Percentiles rank a stretch among this genome's conserved stretches.
phyloP scores from a whole-genome alignment of 371 early-diverging fungal genomes.

The Rhizomucor miehei region DNA sequence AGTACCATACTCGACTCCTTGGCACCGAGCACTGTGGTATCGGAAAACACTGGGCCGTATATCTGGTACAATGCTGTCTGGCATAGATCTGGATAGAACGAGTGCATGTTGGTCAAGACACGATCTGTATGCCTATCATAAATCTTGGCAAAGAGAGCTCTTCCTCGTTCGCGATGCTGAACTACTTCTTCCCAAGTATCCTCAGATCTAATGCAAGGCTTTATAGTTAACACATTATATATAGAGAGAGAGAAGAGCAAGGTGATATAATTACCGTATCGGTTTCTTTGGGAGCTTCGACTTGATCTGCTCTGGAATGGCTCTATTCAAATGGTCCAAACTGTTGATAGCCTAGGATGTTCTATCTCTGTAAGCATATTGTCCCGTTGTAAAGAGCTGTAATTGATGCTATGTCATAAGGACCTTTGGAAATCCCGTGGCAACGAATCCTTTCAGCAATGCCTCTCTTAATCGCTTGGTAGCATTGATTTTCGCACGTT shows the following conservation, averaged over 20 bases:
- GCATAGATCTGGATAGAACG: constrained; percentile 28
- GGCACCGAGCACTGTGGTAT: constrained; percentile 20
- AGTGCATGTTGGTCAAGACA: constrained; percentile 23
- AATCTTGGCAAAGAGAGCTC: constrained; percentile 24
- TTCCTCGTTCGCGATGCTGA: constrained; percentile 58
- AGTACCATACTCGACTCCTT: constrained; percentile 32
- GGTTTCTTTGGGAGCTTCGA: constrained; percentile 9
- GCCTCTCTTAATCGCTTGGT: constrained; percentile 33
- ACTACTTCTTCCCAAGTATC: constrained; percentile 79
- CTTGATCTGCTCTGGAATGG: constrained; percentile 24
- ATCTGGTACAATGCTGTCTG: constrained; percentile 33
- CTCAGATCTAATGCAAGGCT: constrained; percentile 20
- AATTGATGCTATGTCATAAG: not conserved
- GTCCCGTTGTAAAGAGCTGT: too few relatives aligned
- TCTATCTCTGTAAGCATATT: not conserved
- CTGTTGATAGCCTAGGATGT: constrained; percentile 33
- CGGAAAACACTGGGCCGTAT: constrained; percentile 31
- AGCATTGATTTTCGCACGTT: constrained; percentile 14
- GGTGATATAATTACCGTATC: constrained; percentile 10
- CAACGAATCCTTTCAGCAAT: constrained; percentile 32
- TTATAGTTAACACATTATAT: not conserved
- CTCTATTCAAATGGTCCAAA: constrained; percentile 20
- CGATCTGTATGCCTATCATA: constrained; percentile 33
- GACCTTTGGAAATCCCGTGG: constrained; percentile 42
- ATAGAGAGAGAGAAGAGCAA: too few relatives aligned